phyloP scores from a whole-genome alignment of 2,329 filamentous ascomycete genomes.

The Aspergillus vadensis region DNA sequence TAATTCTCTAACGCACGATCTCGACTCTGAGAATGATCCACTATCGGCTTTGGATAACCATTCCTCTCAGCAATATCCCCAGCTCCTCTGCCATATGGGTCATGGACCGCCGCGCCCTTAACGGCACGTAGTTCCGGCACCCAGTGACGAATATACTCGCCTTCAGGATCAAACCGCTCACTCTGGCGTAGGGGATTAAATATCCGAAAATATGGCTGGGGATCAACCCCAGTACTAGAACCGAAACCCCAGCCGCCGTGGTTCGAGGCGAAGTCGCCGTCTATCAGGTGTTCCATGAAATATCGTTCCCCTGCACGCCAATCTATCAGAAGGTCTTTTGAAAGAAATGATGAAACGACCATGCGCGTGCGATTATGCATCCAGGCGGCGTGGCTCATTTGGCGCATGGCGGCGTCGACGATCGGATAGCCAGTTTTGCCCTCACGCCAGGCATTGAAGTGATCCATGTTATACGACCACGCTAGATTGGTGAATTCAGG shows the following conservation, averaged over 20 bases:
- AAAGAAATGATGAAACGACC: slow-evolving; percentile 78
- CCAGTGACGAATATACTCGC: slow-evolving; percentile 81
- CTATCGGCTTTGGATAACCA: slow-evolving; percentile 74
- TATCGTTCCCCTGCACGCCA: slow-evolving; percentile 80
- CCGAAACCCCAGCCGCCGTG: slow-evolving; percentile 70
- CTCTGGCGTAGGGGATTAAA: slow-evolving; percentile 86
- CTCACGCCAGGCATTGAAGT: slow-evolving; percentile 73
- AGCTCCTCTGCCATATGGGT: slow-evolving; percentile 71
- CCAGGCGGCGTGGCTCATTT: slow-evolving; percentile 67
- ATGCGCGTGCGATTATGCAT: slow-evolving; percentile 88
- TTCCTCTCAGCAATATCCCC: slow-evolving; percentile 60
- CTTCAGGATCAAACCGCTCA: slow-evolving; percentile 79
- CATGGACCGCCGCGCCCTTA: slow-evolving; percentile 71
- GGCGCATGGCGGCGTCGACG: slow-evolving; percentile 84
- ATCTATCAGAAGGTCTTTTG: slow-evolving; percentile 78
- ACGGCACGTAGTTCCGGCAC: slow-evolving; percentile 71
- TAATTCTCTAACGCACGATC: slow-evolving; percentile 70
- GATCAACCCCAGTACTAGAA: slow-evolving; percentile 73
- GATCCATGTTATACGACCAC: slow-evolving; percentile 73
- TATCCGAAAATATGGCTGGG: slow-evolving; percentile 86
- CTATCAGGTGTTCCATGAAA: slow-evolving; percentile 80
- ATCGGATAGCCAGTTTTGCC: slow-evolving; percentile 80
- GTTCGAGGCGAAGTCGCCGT: slow-evolving; percentile 79
- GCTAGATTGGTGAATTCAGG: slow-evolving; percentile 78
- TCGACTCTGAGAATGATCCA: slow-evolving; percentile 70